Conservation (phyloP, 257 asterid genomes). For the Petunia axillaris region DNA sequence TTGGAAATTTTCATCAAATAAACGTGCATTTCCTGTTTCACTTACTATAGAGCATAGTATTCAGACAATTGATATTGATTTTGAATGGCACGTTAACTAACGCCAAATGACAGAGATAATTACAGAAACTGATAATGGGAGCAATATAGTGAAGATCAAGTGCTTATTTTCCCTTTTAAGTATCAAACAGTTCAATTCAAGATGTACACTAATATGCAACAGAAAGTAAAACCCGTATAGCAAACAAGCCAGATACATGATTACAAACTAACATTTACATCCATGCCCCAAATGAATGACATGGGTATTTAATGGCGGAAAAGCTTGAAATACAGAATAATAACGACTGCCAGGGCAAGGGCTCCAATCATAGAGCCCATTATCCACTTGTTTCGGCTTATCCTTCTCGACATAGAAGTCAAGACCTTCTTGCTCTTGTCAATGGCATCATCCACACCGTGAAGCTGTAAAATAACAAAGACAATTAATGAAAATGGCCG, state of each 20-base stretch:
- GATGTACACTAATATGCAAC: conserved; percentile 24
- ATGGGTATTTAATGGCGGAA: conserved; percentile 37
- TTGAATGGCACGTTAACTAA: background rate
- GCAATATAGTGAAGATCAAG: background rate
- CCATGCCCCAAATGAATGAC: conserved; percentile 8
- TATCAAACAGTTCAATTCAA: conserved; percentile 8
- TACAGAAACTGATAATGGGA: background rate
- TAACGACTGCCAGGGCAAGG: conserved; percentile 68
- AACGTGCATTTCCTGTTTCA: background rate
- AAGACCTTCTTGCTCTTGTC: conserved; percentile 87
- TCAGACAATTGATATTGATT: background rate
- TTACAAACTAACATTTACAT: conserved; percentile 21
- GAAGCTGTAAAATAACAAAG: conserved; percentile 60
- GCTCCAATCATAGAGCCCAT: conserved; percentile 74
- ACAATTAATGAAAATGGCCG: background rate
- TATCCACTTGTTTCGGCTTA: conserved; percentile 87
- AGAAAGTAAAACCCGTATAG: background rate
- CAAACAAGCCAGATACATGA: conserved; percentile 16
- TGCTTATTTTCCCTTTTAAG: background rate
- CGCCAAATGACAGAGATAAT: background rate
- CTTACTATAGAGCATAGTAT: background rate
- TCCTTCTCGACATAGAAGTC: conserved; percentile 82
- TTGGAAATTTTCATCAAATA: background rate
- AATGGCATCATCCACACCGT: conserved; percentile 88
- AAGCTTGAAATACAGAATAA: conserved; percentile 76